Base-by-base conservation (phyloP, 176 grass and related monocot genomes). In the Aegilops sharonensis region DNA sequence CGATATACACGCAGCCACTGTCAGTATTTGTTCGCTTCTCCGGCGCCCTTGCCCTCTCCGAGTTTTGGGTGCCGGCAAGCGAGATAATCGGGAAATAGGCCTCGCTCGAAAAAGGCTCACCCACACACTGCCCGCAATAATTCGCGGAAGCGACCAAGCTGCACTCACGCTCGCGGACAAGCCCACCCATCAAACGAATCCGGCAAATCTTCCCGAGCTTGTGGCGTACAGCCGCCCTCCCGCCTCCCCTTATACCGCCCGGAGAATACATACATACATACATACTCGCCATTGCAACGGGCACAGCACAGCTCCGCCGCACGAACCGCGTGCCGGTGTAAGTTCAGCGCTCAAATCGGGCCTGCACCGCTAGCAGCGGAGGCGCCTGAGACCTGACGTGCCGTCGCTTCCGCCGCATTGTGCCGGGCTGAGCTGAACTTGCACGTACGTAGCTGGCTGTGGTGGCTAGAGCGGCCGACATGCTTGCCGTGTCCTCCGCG, bases 1-100 rank as follows among this genome's bases (percentile, higher is more conserved):
- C 68, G 83, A 94, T 97, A 95, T 87, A 85, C 85, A 91, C 88
- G 86, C 82, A 72, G 92, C 85, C 89, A 64, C 87, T 88, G 87
- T 76, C 86, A 87, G n/a, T 1, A 23, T 86, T 90, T 90, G 79
- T 87, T 84, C 68, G 37, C 79, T 89, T 93, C 91, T 86, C 83
- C 52, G 40, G 14, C 84, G 30, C 77, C 73, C 30, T 20, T 64
- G 36, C 85, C 61, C 57, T 48, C 78, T 64, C 64, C 77, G 18
- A 20, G 48, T 29, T 66, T 11, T 36, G 14, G 21, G 10, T 68
- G 25, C 25, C 14, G 12, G 11, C 23, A 74, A 4, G 50, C n/a
- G 15, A 48, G 29, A 75, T 15, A 29, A 18, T 29, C 21, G 12
- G 39, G 70, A 13, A 59, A 52, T 75, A 71, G 18, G 66, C 83